These are phyloP conservation scores for Backusella mclennaniae DNA, from an alignment of 192 early-diverging fungal genomes.

Conservation along the genomic window DNA sequence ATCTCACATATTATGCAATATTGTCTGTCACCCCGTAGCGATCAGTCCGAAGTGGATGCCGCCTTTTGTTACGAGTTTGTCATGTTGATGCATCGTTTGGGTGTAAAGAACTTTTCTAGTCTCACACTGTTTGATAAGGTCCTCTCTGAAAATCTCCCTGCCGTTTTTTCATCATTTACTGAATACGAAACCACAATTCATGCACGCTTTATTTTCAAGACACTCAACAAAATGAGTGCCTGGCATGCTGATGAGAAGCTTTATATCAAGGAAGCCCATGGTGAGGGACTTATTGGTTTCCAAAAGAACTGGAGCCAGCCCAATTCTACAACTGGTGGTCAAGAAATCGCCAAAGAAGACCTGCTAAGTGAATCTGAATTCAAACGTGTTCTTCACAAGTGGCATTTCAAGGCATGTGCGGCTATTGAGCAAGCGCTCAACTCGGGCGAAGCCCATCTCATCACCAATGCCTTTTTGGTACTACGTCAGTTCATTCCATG, in stretches of 20 bases:
- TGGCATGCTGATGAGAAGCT: slow-evolving; percentile 54
- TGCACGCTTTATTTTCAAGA: slow-evolving; percentile 60
- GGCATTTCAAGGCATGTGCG: slow-evolving; percentile 58
- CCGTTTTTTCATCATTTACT: slow-evolving; percentile 53
- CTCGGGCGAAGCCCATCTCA: slow-evolving; percentile 67
- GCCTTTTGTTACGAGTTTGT: slow-evolving; percentile 75
- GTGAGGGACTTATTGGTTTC: slow-evolving; percentile 64
- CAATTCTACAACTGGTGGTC: background rate
- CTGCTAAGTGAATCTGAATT: slow-evolving; percentile 61
- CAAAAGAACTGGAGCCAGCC: slow-evolving; percentile 57
- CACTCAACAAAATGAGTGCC: slow-evolving; percentile 50
- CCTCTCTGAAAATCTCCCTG: slow-evolving; percentile 44
- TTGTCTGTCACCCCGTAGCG: slow-evolving; percentile 69
- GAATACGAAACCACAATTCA: slow-evolving; percentile 75
- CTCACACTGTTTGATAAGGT: slow-evolving; percentile 71
- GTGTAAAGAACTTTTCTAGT: slow-evolving; percentile 67
- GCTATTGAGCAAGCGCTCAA: slow-evolving; percentile 43
- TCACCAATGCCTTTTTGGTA: slow-evolving; percentile 74
- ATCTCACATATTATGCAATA: slow-evolving; percentile 59
- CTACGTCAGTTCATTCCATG: slow-evolving; percentile 58
- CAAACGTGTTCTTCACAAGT: slow-evolving; percentile 63
- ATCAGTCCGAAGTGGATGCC: slow-evolving; percentile 68
- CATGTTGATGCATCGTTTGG: slow-evolving; percentile 65
- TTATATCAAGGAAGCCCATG: slow-evolving; percentile 57
- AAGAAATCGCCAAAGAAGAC: slow-evolving; percentile 38